Percentiles rank a stretch among this genome's conserved stretches.
Conservation (phyloP, 148 eudicot species). For the Vaccinium darrowii region DNA sequence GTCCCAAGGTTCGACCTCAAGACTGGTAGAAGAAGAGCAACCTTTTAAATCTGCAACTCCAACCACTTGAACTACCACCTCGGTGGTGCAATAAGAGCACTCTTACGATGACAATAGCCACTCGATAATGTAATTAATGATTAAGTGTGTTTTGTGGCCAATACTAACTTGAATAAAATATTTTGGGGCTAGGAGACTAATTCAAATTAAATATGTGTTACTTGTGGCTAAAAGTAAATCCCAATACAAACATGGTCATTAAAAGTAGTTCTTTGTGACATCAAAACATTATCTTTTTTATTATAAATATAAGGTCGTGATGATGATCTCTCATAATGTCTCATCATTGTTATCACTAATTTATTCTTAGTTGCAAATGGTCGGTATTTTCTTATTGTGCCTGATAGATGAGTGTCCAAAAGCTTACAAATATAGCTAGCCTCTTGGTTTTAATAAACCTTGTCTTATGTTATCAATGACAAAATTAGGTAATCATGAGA, state of each 20-base stretch:
- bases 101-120: neutral
- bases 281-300: neutral
- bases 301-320: neutral
- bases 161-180: neutral
- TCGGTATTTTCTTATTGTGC: neutral
- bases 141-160: neutral
- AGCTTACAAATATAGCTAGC: neutral
- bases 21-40: too few species aligned
- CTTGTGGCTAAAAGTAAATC: neutral
- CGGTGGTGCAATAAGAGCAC: too few species aligned
- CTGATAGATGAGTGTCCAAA: neutral
- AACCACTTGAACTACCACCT: too few species aligned
- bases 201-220: neutral
- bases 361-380: neutral
- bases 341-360: neutral
- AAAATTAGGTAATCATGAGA: slow-evolving; percentile 7
- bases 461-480: neutral
- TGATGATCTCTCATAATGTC: neutral
- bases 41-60: too few species aligned
- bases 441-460: neutral
- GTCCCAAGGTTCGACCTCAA: too few species aligned
- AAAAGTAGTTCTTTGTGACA: neutral
- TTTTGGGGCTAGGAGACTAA: neutral
- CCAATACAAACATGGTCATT: neutral
- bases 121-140: neutral